These are phyloP conservation scores for Leccinum pseudoinsigne DNA, from an alignment of 1,284 basidiomycete genomes.

Conservation along the genomic window DNA sequence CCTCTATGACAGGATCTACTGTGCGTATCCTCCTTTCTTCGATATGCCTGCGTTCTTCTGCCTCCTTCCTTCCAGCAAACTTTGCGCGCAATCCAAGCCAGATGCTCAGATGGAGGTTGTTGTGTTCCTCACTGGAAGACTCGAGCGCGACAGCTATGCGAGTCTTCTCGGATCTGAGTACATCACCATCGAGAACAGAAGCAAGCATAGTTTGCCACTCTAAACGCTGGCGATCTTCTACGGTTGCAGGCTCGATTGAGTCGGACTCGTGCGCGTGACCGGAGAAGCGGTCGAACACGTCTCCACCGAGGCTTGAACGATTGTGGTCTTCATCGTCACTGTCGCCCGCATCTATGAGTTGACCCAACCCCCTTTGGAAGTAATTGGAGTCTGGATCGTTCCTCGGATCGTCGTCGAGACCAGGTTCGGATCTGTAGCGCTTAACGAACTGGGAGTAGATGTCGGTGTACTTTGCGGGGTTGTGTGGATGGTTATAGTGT, in stretches of 20 bases:
- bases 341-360: constrained; percentile 70
- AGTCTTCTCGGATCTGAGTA: constrained; percentile 90
- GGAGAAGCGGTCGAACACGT: constrained; percentile 52
- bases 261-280: constrained; percentile 60
- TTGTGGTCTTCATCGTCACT: constrained; percentile 72
- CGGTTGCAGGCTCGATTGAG: constrained; percentile 57
- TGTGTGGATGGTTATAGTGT: constrained; percentile 30
- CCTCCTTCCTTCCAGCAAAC: constrained; percentile 76
- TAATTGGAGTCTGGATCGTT: constrained; percentile 76
- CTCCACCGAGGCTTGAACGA: constrained; percentile 42
- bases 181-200: constrained; percentile 90
- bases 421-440: constrained; percentile 63
- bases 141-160: constrained; percentile 79
- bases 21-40: constrained; percentile 81
- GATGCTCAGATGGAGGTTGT: constrained; percentile 65
- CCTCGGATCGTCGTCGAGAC: constrained; percentile 60
- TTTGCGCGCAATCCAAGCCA: constrained; percentile 94
- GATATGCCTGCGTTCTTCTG: constrained; percentile 80
- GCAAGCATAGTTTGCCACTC: constrained; percentile 96
- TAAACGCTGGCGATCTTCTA: constrained; percentile 78
- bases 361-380: constrained; percentile 69
- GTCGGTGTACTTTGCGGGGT: constrained; percentile 54
- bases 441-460: constrained; percentile 78
- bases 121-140: constrained; percentile 67
- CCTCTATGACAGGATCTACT: constrained; percentile 83